Evolutionary conservation across 768 basidiomycete genomes (phyloP).

Genomic region (Suillus subluteus): DNA sequence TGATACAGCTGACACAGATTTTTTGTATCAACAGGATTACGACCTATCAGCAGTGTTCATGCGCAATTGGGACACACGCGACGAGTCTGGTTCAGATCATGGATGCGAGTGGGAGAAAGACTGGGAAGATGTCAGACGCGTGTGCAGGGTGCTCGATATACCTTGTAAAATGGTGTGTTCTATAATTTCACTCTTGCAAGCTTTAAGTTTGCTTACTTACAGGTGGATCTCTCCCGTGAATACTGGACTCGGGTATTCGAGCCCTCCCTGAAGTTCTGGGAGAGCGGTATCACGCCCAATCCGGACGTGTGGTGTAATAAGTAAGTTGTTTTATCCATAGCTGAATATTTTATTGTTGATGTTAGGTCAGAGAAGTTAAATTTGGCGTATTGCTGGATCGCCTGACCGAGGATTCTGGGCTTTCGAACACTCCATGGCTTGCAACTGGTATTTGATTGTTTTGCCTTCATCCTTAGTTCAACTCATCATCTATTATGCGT

Average conservation of each 20-base stretch:
- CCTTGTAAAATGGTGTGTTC: slow-evolving; percentile 68
- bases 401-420: slow-evolving; percentile 42
- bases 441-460: slow-evolving; percentile 66
- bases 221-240: slow-evolving; percentile 88
- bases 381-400: slow-evolving; percentile 81
- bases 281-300: slow-evolving; percentile 82
- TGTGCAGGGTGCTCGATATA: slow-evolving; percentile 73
- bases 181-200: slow-evolving; percentile 2
- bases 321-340: slow-evolving; percentile 39
- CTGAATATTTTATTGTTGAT: slow-evolving; percentile 8
- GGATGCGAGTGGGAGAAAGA: slow-evolving; percentile 97
- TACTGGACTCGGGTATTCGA: slow-evolving; percentile 95
- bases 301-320: slow-evolving; percentile 93
- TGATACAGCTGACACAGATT: background rate
- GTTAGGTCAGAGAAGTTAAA: slow-evolving; percentile 73
- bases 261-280: slow-evolving; percentile 80
- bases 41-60: slow-evolving; percentile 90
- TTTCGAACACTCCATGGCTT: slow-evolving; percentile 58
- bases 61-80: slow-evolving; percentile 93
- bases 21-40: slow-evolving; percentile 54
- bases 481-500: slow-evolving; percentile 4
- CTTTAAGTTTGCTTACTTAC: slow-evolving; percentile 10
- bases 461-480: background rate
- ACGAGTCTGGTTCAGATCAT: slow-evolving; percentile 76
- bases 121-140: slow-evolving; percentile 86